Evolutionary conservation across 2,329 filamentous ascomycete species (phyloP).

Genomic region (Aspergillus uvarum): DNA sequence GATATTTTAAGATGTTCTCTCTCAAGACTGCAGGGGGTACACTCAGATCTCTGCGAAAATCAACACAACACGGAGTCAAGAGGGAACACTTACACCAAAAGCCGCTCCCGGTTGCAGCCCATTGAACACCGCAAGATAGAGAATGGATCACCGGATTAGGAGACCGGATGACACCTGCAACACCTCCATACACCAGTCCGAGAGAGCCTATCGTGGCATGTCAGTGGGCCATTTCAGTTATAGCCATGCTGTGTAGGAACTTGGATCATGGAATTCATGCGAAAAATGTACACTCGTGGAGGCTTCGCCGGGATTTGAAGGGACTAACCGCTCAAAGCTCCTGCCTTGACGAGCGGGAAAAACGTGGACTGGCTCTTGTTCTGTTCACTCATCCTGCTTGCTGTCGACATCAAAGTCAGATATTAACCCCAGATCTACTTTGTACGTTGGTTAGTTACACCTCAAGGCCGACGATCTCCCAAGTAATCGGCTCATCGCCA

Average conservation of each 20-base stretch:
- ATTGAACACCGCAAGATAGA: constrained; percentile 71
- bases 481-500: not conserved
- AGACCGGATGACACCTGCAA: constrained; percentile 69
- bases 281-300: constrained; percentile 4
- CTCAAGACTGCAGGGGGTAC: constrained; percentile 40
- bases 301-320: constrained; percentile 1
- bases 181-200: constrained; percentile 65
- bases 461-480: not conserved
- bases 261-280: not conserved
- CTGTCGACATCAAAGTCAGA: not conserved
- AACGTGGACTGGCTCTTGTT: not conserved
- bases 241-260: not conserved
- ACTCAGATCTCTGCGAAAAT: constrained; percentile 18
- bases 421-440: not conserved
- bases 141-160: constrained; percentile 68
- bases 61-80: not conserved
- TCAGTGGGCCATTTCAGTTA: not conserved
- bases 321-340: constrained; percentile 57
- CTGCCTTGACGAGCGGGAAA: constrained; percentile 55
- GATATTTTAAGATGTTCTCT: constrained; percentile 48
- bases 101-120: constrained; percentile 72
- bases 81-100: constrained; percentile 66
- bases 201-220: constrained; percentile 36
- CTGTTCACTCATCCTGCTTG: constrained; percentile 1
- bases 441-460: not conserved